Conservation (phyloP, 2,329 filamentous ascomycete genomes). For the Fusarium gaditjirri region DNA sequence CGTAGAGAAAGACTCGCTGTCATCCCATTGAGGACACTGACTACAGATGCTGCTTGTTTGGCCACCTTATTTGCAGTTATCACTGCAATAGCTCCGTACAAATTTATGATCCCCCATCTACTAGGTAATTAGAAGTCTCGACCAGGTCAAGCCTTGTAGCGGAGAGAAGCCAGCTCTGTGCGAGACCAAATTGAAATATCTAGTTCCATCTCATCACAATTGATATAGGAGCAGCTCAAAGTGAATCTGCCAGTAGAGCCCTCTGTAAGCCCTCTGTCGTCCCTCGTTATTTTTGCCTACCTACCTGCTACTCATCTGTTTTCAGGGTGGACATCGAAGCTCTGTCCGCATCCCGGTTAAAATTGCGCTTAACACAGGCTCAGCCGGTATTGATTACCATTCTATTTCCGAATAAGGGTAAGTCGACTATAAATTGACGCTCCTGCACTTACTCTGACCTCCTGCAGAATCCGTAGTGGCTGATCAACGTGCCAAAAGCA, state of each 20-base stretch:
- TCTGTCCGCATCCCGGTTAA: not conserved
- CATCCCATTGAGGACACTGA: not conserved
- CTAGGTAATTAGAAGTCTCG: not conserved
- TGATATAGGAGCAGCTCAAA: not conserved
- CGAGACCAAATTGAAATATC: not conserved
- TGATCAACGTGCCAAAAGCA: conserved; percentile 34
- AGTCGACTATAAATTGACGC: not conserved
- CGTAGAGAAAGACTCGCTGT: not conserved
- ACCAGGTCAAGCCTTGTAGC: conserved; percentile 11
- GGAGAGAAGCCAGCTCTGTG: not conserved
- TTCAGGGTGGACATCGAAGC: not conserved
- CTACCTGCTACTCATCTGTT: not conserved
- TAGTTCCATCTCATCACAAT: not conserved
- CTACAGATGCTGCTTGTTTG: conserved; percentile 1
- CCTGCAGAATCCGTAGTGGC: conserved; percentile 1
- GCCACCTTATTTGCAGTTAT: not conserved
- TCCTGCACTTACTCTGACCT: conserved; percentile 8
- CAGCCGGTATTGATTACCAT: not conserved
- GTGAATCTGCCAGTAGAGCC: not conserved
- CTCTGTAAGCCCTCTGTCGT: not conserved
- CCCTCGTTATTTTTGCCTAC: not conserved
- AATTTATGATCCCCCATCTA: not conserved
- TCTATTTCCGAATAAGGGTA: not conserved
- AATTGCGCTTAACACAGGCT: conserved; percentile 21
- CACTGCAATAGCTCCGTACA: not conserved